A percentile compares a stretch with the other conserved stretches of the same genome.
phyloP scores from a whole-genome alignment of 2,329 filamentous ascomycete genomes.

The Monosporascus sp. region DNA sequence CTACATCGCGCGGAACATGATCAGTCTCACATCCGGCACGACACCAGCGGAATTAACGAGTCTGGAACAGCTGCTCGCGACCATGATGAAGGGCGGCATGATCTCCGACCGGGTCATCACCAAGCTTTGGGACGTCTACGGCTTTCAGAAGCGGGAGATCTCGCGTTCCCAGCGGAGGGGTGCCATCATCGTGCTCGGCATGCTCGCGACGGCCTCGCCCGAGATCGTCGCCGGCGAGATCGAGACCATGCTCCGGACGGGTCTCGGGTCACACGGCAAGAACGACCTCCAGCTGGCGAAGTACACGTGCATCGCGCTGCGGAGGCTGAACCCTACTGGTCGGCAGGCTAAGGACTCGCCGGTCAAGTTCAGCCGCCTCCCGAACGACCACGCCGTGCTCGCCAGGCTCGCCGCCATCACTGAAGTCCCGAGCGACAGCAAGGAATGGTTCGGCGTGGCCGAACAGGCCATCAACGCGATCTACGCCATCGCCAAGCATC shows the following conservation, averaged over 20 bases:
- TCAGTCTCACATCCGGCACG: constrained; percentile 92
- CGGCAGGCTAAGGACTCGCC: constrained; percentile 71
- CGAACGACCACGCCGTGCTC: constrained; percentile 89
- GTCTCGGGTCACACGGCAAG: constrained; percentile 74
- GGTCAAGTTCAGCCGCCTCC: constrained; percentile 68
- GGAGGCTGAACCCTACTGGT: constrained; percentile 81
- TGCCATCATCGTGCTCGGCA: constrained; percentile 92
- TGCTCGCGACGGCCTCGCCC: constrained; percentile 89
- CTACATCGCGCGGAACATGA: constrained; percentile 97
- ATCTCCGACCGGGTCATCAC: constrained; percentile 81
- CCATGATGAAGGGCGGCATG: constrained; percentile 93
- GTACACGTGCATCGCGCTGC: constrained; percentile 89
- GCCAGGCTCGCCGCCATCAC: constrained; percentile 76
- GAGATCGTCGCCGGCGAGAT: constrained; percentile 94
- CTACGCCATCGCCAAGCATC: constrained; percentile 89
- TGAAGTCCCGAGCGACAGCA: constrained; percentile 81
- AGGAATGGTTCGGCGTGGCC: constrained; percentile 93
- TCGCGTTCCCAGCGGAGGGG: constrained; percentile 86
- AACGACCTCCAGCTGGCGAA: constrained; percentile 85
- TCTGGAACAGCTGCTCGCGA: constrained; percentile 87
- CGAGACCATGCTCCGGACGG: constrained; percentile 88
- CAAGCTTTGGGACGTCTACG: constrained; percentile 97
- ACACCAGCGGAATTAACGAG: constrained; percentile 94
- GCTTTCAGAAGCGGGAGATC: constrained; percentile 88
- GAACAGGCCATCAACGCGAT: constrained; percentile 96